These are phyloP conservation scores for Crinitomyces ghanaensis DNA, from an alignment of 805 yeast species.

Conservation along the genomic window DNA sequence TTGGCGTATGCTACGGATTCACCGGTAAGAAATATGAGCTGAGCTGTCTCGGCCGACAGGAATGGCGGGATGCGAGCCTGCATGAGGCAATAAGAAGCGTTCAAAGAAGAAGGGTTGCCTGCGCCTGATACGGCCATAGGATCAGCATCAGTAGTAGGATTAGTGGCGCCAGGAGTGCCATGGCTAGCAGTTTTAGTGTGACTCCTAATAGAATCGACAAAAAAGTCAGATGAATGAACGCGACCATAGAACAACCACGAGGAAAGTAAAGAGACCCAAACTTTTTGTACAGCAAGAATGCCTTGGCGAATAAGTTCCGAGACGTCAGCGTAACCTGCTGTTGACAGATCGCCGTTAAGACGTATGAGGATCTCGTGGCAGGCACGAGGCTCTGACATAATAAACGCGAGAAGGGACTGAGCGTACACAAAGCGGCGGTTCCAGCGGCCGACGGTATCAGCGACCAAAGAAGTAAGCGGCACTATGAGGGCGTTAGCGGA, in stretches of 20 bases:
- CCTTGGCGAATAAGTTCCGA: slow-evolving; percentile 8
- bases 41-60: no score
- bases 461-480: slow-evolving; percentile 10
- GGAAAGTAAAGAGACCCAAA: slow-evolving; percentile 14
- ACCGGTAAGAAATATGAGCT: no score
- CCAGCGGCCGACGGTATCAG: slow-evolving; percentile 14
- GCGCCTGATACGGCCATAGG: no score
- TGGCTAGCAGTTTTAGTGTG: no score
- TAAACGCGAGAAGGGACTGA: slow-evolving; percentile 7
- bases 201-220: no score
- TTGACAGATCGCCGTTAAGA: slow-evolving; percentile 7
- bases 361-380: slow-evolving; percentile 10
- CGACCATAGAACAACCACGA: slow-evolving; percentile 17
- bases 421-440: slow-evolving; percentile 12
- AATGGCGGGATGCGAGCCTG: no score
- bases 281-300: slow-evolving; percentile 10
- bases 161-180: no score
- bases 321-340: slow-evolving; percentile 10
- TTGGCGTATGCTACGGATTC: no score
- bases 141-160: no score
- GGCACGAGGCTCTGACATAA: slow-evolving; percentile 5
- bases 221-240: no score
- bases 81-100: no score
- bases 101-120: no score
- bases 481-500: slow-evolving; percentile 13